Evolutionary conservation across 305 asterid genomes (phyloP).

Genomic region (Fraxinus sp.): DNA sequence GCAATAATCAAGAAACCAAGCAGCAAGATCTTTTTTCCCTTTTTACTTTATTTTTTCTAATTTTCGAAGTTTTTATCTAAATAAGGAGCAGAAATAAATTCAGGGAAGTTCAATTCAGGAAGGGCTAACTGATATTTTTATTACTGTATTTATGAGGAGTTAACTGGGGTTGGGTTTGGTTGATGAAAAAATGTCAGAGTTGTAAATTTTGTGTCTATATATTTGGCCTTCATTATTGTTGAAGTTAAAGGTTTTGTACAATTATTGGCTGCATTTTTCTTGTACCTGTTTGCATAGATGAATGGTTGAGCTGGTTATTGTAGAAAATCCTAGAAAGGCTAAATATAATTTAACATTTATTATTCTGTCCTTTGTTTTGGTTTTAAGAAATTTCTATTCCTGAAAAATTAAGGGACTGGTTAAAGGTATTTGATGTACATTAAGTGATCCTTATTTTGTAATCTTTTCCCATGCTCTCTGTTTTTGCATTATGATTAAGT

Average conservation of each 20-base stretch:
- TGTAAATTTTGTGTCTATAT: conserved; percentile 22
- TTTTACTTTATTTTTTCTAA: conserved; percentile 1
- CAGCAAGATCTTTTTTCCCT: conserved; percentile 8
- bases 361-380: background rate
- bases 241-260: conserved; percentile 20
- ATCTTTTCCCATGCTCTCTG: background rate
- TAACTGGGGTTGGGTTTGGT: conserved; percentile 20
- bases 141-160: conserved; percentile 22
- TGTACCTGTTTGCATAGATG: conserved; percentile 6
- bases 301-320: background rate
- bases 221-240: conserved; percentile 11
- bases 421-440: background rate
- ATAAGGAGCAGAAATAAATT: background rate
- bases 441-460: background rate
- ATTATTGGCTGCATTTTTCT: conserved; percentile 14
- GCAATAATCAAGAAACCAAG: conserved; percentile 16
- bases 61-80: background rate
- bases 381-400: background rate
- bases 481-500: background rate
- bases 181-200: conserved; percentile 23
- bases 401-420: background rate
- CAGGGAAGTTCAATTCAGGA: background rate
- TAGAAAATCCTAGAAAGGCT: background rate
- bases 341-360: background rate
- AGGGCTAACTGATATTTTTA: conserved; percentile 8